Evolutionary conservation across 2,329 filamentous ascomycete genomes (phyloP).

Genomic region (Beauveria pseudobassiana): DNA sequence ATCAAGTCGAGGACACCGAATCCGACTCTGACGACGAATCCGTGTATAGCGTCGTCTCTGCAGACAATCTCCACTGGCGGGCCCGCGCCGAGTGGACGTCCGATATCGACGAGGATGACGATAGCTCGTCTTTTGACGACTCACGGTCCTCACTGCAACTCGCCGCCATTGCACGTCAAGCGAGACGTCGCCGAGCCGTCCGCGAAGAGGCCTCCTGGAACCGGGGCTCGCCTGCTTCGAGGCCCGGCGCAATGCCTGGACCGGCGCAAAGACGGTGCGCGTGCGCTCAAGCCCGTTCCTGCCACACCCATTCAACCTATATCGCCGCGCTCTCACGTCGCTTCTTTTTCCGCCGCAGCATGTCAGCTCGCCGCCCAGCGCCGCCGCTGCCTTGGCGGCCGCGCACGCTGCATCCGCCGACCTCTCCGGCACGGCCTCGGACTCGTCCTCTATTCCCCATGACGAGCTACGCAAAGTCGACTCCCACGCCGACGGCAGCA

Average conservation of each 20-base stretch:
- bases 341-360: conserved; percentile 42
- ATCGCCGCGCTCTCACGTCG: conserved; percentile 40
- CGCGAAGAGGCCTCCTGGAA: conserved; percentile 71
- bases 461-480: conserved; percentile 25
- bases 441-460: conserved; percentile 34
- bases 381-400: conserved; percentile 17
- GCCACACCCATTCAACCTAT: conserved; percentile 29
- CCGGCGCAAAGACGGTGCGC: conserved; percentile 59
- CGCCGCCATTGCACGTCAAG: conserved; percentile 40
- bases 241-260: conserved; percentile 75
- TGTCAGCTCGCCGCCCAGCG: conserved; percentile 30
- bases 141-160: conserved; percentile 35
- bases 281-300: conserved; percentile 41
- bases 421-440: conserved; percentile 27
- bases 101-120: conserved; percentile 46
- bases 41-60: conserved; percentile 50
- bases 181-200: conserved; percentile 48
- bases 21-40: conserved; percentile 40
- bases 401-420: conserved; percentile 19
- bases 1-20: conserved; percentile 29
- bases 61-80: conserved; percentile 43
- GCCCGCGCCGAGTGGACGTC: conserved; percentile 50
- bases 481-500: conserved; percentile 19
- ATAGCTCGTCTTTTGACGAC: conserved; percentile 38
- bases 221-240: conserved; percentile 73